Conservation (phyloP, 1,139 yeast species). For the Eremothecium coryli region DNA sequence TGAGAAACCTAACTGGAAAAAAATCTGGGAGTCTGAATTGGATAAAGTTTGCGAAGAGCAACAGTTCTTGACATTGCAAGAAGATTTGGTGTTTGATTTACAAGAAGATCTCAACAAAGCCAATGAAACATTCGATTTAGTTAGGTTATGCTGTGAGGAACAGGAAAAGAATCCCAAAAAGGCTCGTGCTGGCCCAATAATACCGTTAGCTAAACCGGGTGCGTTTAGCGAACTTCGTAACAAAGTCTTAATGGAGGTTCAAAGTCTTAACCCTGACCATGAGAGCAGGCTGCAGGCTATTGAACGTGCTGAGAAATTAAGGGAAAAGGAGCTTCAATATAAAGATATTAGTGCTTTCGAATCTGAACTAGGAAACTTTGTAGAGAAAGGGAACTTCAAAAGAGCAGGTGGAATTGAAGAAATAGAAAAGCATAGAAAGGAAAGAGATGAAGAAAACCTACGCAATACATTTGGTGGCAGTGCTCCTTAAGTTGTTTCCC, state of each 20-base stretch:
- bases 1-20: slow-evolving; percentile 83
- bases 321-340: slow-evolving; percentile 62
- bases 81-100: slow-evolving; percentile 70
- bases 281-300: slow-evolving; percentile 81
- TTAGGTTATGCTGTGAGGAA: slow-evolving; percentile 75
- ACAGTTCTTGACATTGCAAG: slow-evolving; percentile 83
- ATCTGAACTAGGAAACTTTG: slow-evolving; percentile 82
- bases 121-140: slow-evolving; percentile 68
- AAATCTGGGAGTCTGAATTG: slow-evolving; percentile 85
- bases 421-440: slow-evolving; percentile 57
- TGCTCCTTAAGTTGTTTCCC: slow-evolving; percentile 3
- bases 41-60: slow-evolving; percentile 91
- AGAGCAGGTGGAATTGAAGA: slow-evolving; percentile 86
- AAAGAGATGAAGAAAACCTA: slow-evolving; percentile 61
- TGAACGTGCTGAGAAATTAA: slow-evolving; percentile 70
- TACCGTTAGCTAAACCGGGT: slow-evolving; percentile 62
- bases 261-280: slow-evolving; percentile 72
- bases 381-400: slow-evolving; percentile 63
- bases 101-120: slow-evolving; percentile 75
- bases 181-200: slow-evolving; percentile 29
- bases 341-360: slow-evolving; percentile 58
- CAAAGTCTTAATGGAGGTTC: slow-evolving; percentile 73
- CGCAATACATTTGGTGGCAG: slow-evolving; percentile 36
- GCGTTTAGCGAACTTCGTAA: slow-evolving; percentile 61
- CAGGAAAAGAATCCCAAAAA: slow-evolving; percentile 45